Conservation (phyloP, 306 rosid genomes). For the Rubus idaeus region DNA sequence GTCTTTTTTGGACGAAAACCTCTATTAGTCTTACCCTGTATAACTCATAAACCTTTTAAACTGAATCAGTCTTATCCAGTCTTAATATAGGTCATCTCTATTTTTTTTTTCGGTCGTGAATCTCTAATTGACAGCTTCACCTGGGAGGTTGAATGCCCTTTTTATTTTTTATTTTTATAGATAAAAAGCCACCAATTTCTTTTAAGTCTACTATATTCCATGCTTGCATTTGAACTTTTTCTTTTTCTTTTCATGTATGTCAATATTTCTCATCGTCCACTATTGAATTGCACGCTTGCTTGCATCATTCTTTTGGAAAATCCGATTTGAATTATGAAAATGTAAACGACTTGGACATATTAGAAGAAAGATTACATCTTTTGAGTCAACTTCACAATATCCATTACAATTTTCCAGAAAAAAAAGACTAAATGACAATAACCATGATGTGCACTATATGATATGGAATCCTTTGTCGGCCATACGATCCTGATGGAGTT, state of each 20-base stretch:
- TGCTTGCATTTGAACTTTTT: not conserved
- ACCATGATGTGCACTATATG: not conserved
- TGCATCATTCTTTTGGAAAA: constrained; percentile 1
- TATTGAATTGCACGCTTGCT: not conserved
- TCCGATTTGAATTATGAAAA: not conserved
- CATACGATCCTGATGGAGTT: not conserved
- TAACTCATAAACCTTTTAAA: not conserved
- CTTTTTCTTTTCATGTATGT: not conserved
- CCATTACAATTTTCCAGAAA: not conserved
- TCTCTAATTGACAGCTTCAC: too few relatives aligned
- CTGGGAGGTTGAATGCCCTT: too few relatives aligned
- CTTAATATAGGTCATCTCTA: too few relatives aligned
- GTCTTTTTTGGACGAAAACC: too few relatives aligned
- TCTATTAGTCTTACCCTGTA: not conserved
- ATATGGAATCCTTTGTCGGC: constrained; percentile 8
- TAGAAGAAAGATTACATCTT: not conserved
- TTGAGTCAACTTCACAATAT: constrained; percentile 7
- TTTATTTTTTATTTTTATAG: not conserved
- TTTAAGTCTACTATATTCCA: not conserved
- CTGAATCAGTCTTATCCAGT: not conserved
- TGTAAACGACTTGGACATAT: not conserved
- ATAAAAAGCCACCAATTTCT: not conserved
- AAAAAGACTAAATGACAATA: not conserved
- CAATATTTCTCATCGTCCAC: not conserved
- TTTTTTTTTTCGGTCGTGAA: too few relatives aligned